Percentiles rank a stretch among this genome's conserved stretches.
These are phyloP conservation scores for Starmerella bombi DNA, from an alignment of 805 yeast species.

Conservation along the genomic window DNA sequence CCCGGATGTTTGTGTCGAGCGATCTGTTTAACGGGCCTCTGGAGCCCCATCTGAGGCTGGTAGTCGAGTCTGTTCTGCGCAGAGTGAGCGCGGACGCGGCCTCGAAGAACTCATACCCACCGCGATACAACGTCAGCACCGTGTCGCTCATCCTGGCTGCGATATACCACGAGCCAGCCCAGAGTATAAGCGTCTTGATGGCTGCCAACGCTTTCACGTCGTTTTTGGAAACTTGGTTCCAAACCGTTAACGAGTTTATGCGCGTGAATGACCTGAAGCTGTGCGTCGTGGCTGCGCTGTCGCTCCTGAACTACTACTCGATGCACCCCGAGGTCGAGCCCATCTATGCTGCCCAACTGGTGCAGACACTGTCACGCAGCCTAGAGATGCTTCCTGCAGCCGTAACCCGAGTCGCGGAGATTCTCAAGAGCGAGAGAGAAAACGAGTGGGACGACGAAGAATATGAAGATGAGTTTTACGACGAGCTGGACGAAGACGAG, in stretches of 20 bases:
- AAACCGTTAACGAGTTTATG: conserved; percentile 38
- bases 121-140: conserved; percentile 36
- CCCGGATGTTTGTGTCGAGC: conserved; percentile 41
- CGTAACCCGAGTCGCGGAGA: conserved; percentile 47
- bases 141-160: conserved; percentile 53
- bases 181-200: conserved; percentile 40
- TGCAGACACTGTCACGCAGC: conserved; percentile 40
- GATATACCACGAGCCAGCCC: conserved; percentile 45
- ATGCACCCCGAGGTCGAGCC: conserved; percentile 25
- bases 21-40: conserved; percentile 18
- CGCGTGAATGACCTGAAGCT: conserved; percentile 76
- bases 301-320: conserved; percentile 31
- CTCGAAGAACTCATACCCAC: conserved; percentile 19
- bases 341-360: conserved; percentile 20
- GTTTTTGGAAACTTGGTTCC: conserved; percentile 58
- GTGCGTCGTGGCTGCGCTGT: conserved; percentile 52
- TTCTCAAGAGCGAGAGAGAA: conserved; percentile 42
- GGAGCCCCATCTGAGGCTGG: conserved; percentile 8
- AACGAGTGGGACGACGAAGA: conserved; percentile 27
- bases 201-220: conserved; percentile 33
- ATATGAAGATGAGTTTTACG: conserved; percentile 22
- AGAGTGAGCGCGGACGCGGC: conserved; percentile 12
- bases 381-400: conserved; percentile 61
- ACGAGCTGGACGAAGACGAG: conserved; percentile 20
- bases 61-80: conserved; percentile 8